Evolutionary conservation across 2,329 filamentous ascomycete genomes (phyloP).

Genomic region (Colletotrichum sp.): DNA sequence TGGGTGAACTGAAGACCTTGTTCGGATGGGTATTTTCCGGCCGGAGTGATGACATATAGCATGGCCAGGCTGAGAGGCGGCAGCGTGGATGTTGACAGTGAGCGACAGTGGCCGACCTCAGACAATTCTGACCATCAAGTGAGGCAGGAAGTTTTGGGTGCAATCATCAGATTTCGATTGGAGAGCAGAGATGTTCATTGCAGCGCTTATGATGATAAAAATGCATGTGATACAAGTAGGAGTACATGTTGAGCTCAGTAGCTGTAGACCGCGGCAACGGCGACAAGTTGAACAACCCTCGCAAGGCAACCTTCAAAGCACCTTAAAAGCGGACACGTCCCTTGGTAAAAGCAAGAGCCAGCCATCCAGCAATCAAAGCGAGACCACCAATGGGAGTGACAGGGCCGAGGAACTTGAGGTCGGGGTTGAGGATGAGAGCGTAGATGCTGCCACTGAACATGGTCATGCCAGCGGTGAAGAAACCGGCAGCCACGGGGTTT

Average conservation of each 20-base stretch:
- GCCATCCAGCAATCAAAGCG: conserved; percentile 70
- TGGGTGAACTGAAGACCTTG: background rate
- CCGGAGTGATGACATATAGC: background rate
- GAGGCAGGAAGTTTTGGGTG: fast-evolving
- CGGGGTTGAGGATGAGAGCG: conserved; percentile 65
- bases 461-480: conserved; percentile 70
- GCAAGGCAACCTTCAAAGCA: background rate
- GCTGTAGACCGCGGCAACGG: background rate
- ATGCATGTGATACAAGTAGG: background rate
- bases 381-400: conserved; percentile 70
- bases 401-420: conserved; percentile 65
- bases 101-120: background rate
- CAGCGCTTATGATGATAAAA: background rate
- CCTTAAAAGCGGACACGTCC: background rate
- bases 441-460: conserved; percentile 73
- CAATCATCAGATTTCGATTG: background rate
- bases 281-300: background rate
- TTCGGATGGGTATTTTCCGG: background rate
- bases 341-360: conserved; percentile 38
- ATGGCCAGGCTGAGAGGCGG: background rate
- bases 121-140: too few species aligned
- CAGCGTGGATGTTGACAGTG: background rate
- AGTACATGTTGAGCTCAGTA: background rate
- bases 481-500: conserved; percentile 59
- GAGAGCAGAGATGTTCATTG: background rate